Base-by-base conservation (phyloP, 345 rosid genomes). In the Gynandropsis gynandra region DNA sequence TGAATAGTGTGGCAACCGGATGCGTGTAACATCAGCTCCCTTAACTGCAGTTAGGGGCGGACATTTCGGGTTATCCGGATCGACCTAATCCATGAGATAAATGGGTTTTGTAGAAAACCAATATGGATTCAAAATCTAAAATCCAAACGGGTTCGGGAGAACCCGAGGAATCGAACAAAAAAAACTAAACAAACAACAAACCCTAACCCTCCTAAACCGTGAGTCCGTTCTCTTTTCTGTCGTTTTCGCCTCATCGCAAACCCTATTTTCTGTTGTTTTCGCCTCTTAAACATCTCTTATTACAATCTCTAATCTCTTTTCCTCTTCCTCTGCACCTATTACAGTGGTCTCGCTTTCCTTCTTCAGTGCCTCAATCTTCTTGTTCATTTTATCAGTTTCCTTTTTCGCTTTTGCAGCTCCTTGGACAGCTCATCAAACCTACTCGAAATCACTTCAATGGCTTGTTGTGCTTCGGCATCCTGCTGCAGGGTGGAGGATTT, bases 381-480 rank as follows among this genome's bases (percentile, higher is more conserved):
- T 72, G 51, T 62, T 74, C 64, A 78, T 70, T 31, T 62, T 69
- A 39, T 74, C 76, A 11, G 82, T 78, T 65, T 87, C 93, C 16
- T 52, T 63, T 52, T 34, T 78, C n/a, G 78, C 72, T 35, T 9
- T 64, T 42, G 66, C 76, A 14, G 79, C 69, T 92, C 81, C 54
- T 72, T 76, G 0, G 72, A 50, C 9, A 92, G 80, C 62, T 82
- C 86, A 39, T 14, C 21, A 7, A 65, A 81, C 59, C 59, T 76
- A 14, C 72, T 80, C 0, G 72, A 31, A 65, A 72, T 76, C 0
- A 32, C 49, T 33, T 75, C 73, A 0, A 72, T 62, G 4, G 72
- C 59, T 18, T 77, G 74, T 52, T 75, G 68, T 0, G 93, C 95
- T 52, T 87, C 96, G 0, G 83, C 80, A 1, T 88, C 83, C 45